Evolutionary conservation across 164 flowering plant genomes (phyloP), one percentile per base, ranked within the genome.

Genomic region (Vitis rotundifolia): DNA sequence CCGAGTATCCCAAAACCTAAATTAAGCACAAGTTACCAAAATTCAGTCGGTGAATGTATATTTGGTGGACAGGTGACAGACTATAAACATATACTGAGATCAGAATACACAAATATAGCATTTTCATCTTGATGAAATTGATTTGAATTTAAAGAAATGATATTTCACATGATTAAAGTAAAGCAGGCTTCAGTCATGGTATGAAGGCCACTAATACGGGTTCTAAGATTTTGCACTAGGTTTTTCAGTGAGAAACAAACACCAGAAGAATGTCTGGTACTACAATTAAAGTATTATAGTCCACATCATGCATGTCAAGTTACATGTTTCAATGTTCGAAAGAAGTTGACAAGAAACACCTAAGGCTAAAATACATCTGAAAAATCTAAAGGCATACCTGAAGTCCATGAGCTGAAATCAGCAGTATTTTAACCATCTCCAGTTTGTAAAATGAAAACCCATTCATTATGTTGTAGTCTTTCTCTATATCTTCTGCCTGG

Each of bases 391-490:
- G 63, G 70, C 71, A 54, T 82, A 86, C 98, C 87, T 85, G 91
- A 69, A 79, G 72, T 64, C 92, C 97, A 75, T 88, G 73, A 44
- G 91, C 78, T 61, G 90, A 87, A 76, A 89, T 76, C 18, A 92
- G 75, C 71, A 87, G 91, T 73, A 94, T 83, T 54, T 81, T 85
- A 52, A 83, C 68, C 89, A 91, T 89, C 86, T 94, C 98, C 78
- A 94, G 76, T 85, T 84, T 92, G 84, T 92, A 94, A 84, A 84
- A 91, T 60, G 89, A 75, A 71, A 84, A 84, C 60, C 87, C 94
- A 72, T 68, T 82, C 64, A 56, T 74, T 6, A 71, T 63, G 66
- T 53, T 80, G 67, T 85, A 82, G 73, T 79, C 79, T 61, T 83
- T 82, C 63, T 81, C 86, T 63, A 73, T 58, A 64, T 86, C 89